Evolutionary conservation across 148 eudicot species (phyloP).

Genomic region (Camellia japonica): DNA sequence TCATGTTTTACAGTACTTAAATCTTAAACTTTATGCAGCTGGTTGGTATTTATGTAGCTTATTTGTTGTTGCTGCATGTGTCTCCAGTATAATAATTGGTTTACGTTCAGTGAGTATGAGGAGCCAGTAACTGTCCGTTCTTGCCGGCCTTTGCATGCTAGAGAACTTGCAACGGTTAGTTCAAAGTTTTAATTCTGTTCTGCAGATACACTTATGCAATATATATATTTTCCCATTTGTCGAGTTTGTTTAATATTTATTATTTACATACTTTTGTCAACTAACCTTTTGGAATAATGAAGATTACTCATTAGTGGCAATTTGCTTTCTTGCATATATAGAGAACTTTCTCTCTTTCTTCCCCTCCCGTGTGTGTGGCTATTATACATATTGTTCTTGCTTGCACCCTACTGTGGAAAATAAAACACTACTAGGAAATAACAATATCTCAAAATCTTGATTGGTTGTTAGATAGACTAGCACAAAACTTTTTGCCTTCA

Average conservation of each 20-base stretch:
- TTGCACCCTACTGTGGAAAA: background rate
- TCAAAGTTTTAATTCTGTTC: slow-evolving; percentile 1
- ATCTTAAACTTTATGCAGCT: background rate
- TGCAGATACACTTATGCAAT: background rate
- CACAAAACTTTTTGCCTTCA: no score
- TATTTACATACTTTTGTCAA: background rate
- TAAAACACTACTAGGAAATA: background rate
- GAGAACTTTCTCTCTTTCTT: background rate
- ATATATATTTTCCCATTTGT: background rate
- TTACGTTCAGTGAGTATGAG: slow-evolving; percentile 73
- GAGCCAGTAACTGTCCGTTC: slow-evolving; percentile 83
- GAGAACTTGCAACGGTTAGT: slow-evolving; percentile 80
- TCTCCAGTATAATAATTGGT: slow-evolving; percentile 92
- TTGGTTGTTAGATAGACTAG: no score
- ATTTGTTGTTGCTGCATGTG: slow-evolving; percentile 22
- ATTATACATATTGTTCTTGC: background rate
- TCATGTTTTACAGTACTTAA: background rate
- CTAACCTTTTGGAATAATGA: background rate
- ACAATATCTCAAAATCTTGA: no score
- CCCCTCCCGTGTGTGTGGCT: background rate
- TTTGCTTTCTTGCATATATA: background rate
- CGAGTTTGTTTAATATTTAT: background rate
- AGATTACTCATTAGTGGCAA: background rate
- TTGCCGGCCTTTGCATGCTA: slow-evolving; percentile 73
- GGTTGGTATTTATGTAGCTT: slow-evolving; percentile 8